A percentile compares a stretch with the other conserved stretches of the same genome.
Evolutionary conservation across 805 yeast species (phyloP).

Genomic region (Kodamaea leandrae): DNA sequence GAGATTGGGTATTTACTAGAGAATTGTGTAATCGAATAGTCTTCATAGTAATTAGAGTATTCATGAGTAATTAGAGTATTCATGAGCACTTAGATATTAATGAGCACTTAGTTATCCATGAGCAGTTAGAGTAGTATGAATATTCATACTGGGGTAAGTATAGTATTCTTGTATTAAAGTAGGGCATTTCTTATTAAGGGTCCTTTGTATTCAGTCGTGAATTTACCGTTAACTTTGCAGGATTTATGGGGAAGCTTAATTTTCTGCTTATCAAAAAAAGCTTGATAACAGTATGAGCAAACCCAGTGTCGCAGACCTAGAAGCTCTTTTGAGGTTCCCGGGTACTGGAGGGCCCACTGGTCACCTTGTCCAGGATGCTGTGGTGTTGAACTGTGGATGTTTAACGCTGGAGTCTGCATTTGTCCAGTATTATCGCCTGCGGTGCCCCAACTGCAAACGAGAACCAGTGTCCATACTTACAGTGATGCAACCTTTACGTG

Average conservation of each 20-base stretch:
- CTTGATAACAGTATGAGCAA: constrained; percentile 13
- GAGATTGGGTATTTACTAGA: no score
- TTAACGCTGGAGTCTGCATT: constrained; percentile 33
- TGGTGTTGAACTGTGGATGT: constrained; percentile 43
- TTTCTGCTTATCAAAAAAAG: constrained; percentile 1
- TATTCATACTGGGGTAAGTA: no score
- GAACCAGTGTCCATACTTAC: constrained; percentile 21
- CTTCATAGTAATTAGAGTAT: no score
- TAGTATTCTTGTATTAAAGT: no score
- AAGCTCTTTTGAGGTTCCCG: constrained; percentile 25
- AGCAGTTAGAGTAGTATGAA: no score
- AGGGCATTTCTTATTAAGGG: no score
- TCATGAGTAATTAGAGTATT: no score
- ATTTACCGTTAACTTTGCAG: no score
- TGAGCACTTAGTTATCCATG: no score
- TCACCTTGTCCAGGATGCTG: constrained; percentile 29
- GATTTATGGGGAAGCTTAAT: background rate
- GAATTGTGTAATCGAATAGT: no score
- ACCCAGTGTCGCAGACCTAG: constrained; percentile 22
- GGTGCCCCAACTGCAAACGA: constrained; percentile 7
- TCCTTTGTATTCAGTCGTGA: no score
- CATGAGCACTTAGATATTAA: no score
- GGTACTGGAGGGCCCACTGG: constrained; percentile 12
- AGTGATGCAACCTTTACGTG: constrained; percentile 34
- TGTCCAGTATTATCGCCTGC: constrained; percentile 12